Conservation (phyloP, 2,329 filamentous ascomycete species). For the Chalaropsis ovoidea region DNA sequence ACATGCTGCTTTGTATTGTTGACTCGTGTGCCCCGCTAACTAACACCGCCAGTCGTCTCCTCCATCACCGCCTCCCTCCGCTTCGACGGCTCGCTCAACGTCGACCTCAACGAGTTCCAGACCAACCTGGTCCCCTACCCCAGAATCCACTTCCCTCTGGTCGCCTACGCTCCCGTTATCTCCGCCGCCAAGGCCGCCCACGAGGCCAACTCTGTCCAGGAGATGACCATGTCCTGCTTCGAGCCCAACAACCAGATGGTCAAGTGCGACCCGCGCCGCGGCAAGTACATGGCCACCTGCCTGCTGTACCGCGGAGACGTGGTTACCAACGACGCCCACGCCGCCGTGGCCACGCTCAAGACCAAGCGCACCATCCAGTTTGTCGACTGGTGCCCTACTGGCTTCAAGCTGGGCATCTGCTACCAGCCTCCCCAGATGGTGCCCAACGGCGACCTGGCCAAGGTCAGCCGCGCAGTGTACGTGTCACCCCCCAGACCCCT, state of each 20-base stretch:
- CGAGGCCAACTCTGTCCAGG: slow-evolving; percentile 95
- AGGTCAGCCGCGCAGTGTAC: slow-evolving; percentile 96
- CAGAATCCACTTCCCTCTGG: slow-evolving; percentile 97
- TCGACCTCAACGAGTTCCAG: slow-evolving; percentile 99
- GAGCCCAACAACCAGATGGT: slow-evolving; percentile 99
- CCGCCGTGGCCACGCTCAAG: slow-evolving; percentile 90
- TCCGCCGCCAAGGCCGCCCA: slow-evolving; percentile 92
- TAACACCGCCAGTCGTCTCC: slow-evolving; percentile 64
- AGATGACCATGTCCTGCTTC: slow-evolving; percentile 99
- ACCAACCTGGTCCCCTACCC: slow-evolving; percentile 98
- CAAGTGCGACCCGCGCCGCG: slow-evolving; percentile 95
- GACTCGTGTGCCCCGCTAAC: too few relatives aligned
- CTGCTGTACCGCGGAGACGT: slow-evolving; percentile 97
- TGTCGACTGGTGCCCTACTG: slow-evolving; percentile 99
- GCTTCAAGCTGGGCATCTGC: slow-evolving; percentile 99
- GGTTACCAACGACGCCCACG: slow-evolving; percentile 89
- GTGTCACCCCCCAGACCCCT: slow-evolving; percentile 34
- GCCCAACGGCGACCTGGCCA: slow-evolving; percentile 91
- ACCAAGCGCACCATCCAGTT: slow-evolving; percentile 99
- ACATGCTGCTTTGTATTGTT: too few relatives aligned
- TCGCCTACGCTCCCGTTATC: slow-evolving; percentile 89
- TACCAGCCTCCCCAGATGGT: slow-evolving; percentile 79
- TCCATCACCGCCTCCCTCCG: slow-evolving; percentile 97
- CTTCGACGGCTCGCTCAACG: slow-evolving; percentile 97
- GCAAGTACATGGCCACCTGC: slow-evolving; percentile 99